Evolutionary conservation across 108 stramenopile genomes (phyloP).

Genomic region (Pseudonitzschia pungens): DNA sequence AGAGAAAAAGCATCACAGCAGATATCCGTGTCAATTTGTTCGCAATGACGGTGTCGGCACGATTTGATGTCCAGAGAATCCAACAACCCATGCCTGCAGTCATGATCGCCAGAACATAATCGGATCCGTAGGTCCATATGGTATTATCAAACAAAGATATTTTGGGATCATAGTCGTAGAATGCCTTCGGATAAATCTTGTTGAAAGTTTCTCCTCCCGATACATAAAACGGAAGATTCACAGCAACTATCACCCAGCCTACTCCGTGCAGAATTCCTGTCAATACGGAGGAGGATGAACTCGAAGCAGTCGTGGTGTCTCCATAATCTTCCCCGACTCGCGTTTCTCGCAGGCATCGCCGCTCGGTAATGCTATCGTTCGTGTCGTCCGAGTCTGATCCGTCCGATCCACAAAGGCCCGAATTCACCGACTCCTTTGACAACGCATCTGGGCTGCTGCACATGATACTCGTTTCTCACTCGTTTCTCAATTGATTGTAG

Average conservation of each 20-base stretch:
- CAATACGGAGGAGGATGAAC: not conserved
- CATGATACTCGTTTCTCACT: no score
- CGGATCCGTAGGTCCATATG: constrained; percentile 80
- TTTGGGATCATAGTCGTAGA: constrained; percentile 49
- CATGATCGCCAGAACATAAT: constrained; percentile 64
- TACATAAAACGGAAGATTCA: constrained; percentile 55
- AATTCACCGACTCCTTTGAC: not conserved
- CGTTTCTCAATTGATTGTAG: no score
- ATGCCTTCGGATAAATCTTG: constrained; percentile 55
- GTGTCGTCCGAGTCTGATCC: not conserved
- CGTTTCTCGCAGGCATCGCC: not conserved
- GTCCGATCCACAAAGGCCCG: not conserved
- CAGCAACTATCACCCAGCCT: constrained; percentile 5
- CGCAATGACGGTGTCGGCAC: not conserved
- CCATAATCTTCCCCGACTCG: not conserved
- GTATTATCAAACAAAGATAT: constrained; percentile 74
- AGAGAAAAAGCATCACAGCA: constrained; percentile 51
- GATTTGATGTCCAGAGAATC: constrained; percentile 14
- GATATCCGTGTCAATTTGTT: constrained; percentile 13
- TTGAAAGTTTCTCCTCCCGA: constrained; percentile 34
- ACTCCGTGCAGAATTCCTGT: constrained; percentile 4
- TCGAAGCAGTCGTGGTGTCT: not conserved
- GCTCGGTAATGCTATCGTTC: not conserved
- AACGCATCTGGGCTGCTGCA: no score
- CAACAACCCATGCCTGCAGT: constrained; percentile 45